Base-by-base conservation (phyloP, 1,284 basidiomycete genomes). In the Exobasidium cylindrosporum region DNA sequence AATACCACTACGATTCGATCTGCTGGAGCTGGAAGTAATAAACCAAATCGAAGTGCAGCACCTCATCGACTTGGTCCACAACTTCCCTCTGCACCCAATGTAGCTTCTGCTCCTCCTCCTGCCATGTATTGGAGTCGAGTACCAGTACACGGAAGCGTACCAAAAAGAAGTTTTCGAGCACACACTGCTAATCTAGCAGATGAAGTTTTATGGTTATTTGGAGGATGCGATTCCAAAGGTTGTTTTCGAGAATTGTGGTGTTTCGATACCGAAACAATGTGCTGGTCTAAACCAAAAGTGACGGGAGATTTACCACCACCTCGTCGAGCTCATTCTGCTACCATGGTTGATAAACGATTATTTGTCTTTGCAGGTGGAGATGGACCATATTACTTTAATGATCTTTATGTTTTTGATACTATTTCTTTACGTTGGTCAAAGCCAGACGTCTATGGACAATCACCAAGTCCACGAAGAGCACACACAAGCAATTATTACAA, bases 191-290 rank as follows among this genome's bases (percentile, higher is more conserved):
- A 89, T 1, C 83, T 95, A 40, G 87, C 92, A 24, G 91, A 92
- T 63, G 86, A 87, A 59, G 73, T 86, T 26, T 88, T 89, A 0
- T 96, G 91, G 90, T 75, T 95, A 31, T 89, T 95, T 73, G 92
- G 92, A 4, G 92, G 92, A 0, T 91, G 90, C 66, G 91, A 94
- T 66, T 88, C 89, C 64, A 86, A 85, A 70, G 87, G 86, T 7
- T 88, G 86, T 65, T 88, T 86, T 81, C 85, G 85, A 65, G 90
- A 92, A 57, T 84, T 93, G 1, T 91, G 89, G 74, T 90, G 87
- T 70, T 92, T 94, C 73, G 91, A 95, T 79, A 90, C 87, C 1
- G 92, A 94, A 81, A 92, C 90, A 35, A 89, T 93, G 86, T 87
- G 90, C 77, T 96, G 92, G 92, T 86, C 86, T 0, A 86, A 87